Evolutionary conservation across 169 alveolate genomes (phyloP).

Genomic region (Plasmodium gonderi): DNA sequence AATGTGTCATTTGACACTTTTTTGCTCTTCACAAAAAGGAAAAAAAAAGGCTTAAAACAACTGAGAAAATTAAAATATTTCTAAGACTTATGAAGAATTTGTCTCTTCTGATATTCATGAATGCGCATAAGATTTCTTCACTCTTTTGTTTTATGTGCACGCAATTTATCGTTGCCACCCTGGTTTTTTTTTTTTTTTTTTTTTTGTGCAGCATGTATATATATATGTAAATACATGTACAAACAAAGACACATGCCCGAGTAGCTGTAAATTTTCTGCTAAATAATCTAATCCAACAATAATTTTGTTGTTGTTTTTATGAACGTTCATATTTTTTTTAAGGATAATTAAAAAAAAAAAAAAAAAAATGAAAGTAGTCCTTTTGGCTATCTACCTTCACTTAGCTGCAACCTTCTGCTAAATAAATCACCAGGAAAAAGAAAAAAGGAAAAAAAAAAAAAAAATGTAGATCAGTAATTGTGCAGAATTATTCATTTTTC

Average conservation of each 20-base stretch:
- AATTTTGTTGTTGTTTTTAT: slow-evolving; percentile 4
- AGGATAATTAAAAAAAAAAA: neutral
- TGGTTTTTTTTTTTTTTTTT: neutral
- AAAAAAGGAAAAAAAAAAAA: neutral
- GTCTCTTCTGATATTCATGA: no score
- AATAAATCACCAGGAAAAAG: neutral
- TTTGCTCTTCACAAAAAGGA: neutral
- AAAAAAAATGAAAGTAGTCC: neutral
- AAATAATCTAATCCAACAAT: slow-evolving; percentile 8
- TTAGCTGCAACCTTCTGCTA: neutral
- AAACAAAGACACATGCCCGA: no score
- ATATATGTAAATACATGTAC: no score
- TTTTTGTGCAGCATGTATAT: neutral
- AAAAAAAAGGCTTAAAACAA: neutral
- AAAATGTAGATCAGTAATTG: neutral
- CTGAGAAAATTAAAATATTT: neutral
- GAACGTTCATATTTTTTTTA: slow-evolving; percentile 31
- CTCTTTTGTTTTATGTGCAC: neutral
- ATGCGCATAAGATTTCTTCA: no score
- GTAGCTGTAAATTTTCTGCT: neutral
- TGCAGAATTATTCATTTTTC: neutral
- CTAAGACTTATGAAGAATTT: no score
- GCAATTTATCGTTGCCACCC: neutral
- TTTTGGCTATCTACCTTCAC: neutral
- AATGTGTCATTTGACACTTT: neutral